phyloP scores from a whole-genome alignment of 140 eudicot genomes.

The Oenanthe javanica region DNA sequence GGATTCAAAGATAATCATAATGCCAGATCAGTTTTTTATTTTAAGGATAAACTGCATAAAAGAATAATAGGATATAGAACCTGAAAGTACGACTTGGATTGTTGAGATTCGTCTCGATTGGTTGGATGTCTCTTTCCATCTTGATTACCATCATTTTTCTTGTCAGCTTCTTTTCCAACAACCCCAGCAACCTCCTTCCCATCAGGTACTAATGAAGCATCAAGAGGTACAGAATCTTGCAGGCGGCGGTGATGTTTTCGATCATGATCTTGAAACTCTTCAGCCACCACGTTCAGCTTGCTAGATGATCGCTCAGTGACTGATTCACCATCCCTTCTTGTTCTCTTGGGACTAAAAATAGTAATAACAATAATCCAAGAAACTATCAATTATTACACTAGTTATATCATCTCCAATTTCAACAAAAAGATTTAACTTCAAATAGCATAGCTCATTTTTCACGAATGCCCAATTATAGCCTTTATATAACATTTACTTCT shows the following conservation, averaged over 20 bases:
- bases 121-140: slow-evolving; percentile 42
- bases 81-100: slow-evolving; percentile 50
- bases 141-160: slow-evolving; percentile 25
- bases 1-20: not conserved
- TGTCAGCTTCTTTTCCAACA: slow-evolving; percentile 34
- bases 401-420: not conserved
- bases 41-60: not conserved
- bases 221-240: slow-evolving; percentile 41
- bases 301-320: slow-evolving; percentile 35
- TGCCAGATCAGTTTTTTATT: not conserved
- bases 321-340: slow-evolving; percentile 57
- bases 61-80: slow-evolving; percentile 18
- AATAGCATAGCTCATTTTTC: not conserved
- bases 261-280: slow-evolving; percentile 36
- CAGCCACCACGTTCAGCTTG: slow-evolving; percentile 25
- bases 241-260: slow-evolving; percentile 42
- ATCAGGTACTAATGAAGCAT: slow-evolving; percentile 26
- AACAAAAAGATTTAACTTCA: not conserved
- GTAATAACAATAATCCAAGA: not conserved
- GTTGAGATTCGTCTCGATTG: slow-evolving; percentile 31
- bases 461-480: not conserved
- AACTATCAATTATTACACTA: not conserved
- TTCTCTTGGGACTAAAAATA: slow-evolving; percentile 60
- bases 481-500: not conserved
- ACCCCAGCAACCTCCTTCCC: slow-evolving; percentile 28